Base-by-base conservation (phyloP, 257 asterid genomes). In the Rhazya stricta region DNA sequence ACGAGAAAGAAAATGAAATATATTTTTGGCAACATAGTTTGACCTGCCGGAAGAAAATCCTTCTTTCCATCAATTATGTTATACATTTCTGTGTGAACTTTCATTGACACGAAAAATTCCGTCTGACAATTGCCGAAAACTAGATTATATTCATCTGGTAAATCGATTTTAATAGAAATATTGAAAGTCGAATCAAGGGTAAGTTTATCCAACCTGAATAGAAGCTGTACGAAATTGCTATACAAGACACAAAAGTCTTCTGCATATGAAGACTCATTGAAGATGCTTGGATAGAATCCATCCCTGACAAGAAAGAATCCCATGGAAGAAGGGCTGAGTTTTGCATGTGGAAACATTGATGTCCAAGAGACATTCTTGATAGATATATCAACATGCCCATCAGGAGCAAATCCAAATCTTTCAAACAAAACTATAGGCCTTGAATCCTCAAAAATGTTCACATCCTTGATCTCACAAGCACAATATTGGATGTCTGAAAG, bases 11-110 rank as follows among this genome's bases (percentile, higher is more conserved):
- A 79, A 32, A 79, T 12, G 66, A 81, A 81, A 48, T 79, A 79
- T 2, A 79, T 34, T 10, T 10, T 62, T 4, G 86, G 86, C 18
- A 82, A 46, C 16, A 11, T 19, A 25, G 74, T 79, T 27, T 77
- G 81, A 15, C 86, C 86, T 15, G 79, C 79, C 4, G 86, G 81
- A 34, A 82, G 86, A 54, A 77, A 82, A 74, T 82, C 86, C 46
- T 69, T 82, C 1, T 54, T 69, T 6, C 57, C 73, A 21, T 69
- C 66, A 1, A 61, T 50, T 1, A 79, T 57, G 57, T 79, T 82
- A 48, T 82, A 82, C 77, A 82, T 73, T 73, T 82, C 79, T 9
- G 86, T 76, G 39, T 76, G 75, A 36, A 79, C 79, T 48, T 76
- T 45, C 86, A 82, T 82, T 11, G 79, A 72, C 3, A 82, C 86